These are phyloP conservation scores for Citrus maxima DNA, from an alignment of 345 rosid genomes.

Conservation along the genomic window DNA sequence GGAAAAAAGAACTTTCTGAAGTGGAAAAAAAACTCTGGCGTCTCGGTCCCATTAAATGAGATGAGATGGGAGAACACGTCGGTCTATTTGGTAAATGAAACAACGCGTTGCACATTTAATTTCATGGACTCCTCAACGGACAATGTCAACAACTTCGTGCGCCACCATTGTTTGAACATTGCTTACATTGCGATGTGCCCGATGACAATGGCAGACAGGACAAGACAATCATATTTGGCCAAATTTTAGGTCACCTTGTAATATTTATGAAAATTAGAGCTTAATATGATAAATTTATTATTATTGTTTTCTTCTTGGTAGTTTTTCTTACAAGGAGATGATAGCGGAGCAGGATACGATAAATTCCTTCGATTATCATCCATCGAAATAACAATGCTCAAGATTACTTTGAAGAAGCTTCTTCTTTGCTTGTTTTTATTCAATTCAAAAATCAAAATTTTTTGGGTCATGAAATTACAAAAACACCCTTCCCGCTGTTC, in stretches of 20 bases:
- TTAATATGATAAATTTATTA: too few relatives aligned
- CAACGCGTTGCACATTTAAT: not conserved
- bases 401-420: not conserved
- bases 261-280: too few relatives aligned
- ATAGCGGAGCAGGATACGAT: too few relatives aligned
- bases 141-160: not conserved
- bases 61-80: too few relatives aligned
- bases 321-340: too few relatives aligned
- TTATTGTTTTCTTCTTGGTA: too few relatives aligned
- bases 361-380: not conserved
- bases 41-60: too few relatives aligned
- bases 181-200: not conserved
- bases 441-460: not conserved
- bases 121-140: not conserved
- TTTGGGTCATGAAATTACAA: not conserved
- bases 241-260: too few relatives aligned
- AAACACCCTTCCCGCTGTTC: slow-evolving; percentile 21
- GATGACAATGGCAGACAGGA: too few relatives aligned
- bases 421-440: not conserved
- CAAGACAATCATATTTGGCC: not conserved
- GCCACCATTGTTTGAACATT: not conserved
- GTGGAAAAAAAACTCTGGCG: not conserved
- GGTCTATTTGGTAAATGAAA: not conserved
- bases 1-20: not conserved
- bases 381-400: not conserved